Base-by-base conservation (phyloP, 1,284 basidiomycete species). In the Pyrrhoderma noxium region DNA sequence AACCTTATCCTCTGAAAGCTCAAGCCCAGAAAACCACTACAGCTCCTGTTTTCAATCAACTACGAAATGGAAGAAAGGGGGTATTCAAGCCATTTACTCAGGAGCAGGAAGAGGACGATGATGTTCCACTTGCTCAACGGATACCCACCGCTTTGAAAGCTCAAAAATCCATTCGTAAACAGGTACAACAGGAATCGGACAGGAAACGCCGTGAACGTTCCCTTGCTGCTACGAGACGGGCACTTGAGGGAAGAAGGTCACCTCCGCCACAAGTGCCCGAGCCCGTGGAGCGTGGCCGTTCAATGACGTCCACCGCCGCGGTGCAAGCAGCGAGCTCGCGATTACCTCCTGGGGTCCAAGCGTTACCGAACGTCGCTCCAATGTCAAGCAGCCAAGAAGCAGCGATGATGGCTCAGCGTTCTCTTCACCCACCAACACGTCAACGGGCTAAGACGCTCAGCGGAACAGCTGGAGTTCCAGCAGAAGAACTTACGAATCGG, bases 111-210 rank as follows among this genome's bases (percentile, higher is more conserved):
- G 55, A 58, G 4, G 79, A 80, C 51, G 85, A 90, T 61, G 81
- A 91, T 58, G 70, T 89, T 2, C 89, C 89, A 0, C 73, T 92
- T 13, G 89, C 86, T 2, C 79, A 79, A 56, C 73, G 81, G 27
- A 87, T 90, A 44, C 89, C 89, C 8, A 80, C 77, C 0, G 89
- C 89, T 2, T 66, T 92, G 52, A 76, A 70, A 4, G 89, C 87
- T 11, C 89, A 92, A 61, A 79, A 78, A 57, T 82, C 84, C 2
- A 87, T 92, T 49, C 76, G 85, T 16, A 70, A 72, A 44, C 77
- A 88, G 62, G 79, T 86, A 21, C 73, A 74, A 45, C 78, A 83
- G 56, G 85, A 89, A 67, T 71, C 80, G 45, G 77, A 81, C 34
- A 71, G 75, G 57, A 70, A 78, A 44, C 70, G 73, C 56, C 65